A percentile compares a stretch with the other conserved stretches of the same genome.
Evolutionary conservation across 2,329 filamentous ascomycete species (phyloP).

Genomic region (Aspergillus amoenus): DNA sequence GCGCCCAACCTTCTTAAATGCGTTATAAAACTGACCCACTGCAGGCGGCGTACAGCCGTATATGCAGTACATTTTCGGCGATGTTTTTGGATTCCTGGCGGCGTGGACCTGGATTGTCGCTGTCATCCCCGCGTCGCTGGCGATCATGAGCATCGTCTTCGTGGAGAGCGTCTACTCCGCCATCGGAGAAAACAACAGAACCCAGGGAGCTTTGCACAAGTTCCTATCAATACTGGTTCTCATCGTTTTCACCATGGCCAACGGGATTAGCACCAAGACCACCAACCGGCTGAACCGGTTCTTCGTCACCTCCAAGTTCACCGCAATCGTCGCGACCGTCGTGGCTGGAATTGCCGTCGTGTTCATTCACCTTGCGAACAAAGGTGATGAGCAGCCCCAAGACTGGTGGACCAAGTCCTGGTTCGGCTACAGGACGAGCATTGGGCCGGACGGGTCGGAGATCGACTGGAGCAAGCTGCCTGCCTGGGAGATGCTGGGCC

Average conservation of each 20-base stretch:
- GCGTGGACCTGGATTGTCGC: conserved; percentile 23
- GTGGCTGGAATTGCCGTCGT: conserved; percentile 13
- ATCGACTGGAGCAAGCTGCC: conserved; percentile 15
- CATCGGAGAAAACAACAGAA: conserved; percentile 9
- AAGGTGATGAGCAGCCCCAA: not conserved
- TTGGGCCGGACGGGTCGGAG: conserved; percentile 16
- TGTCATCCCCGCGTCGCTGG: conserved; percentile 18
- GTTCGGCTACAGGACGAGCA: conserved; percentile 14
- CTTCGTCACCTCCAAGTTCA: conserved; percentile 18
- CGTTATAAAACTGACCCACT: not conserved
- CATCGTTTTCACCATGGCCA: conserved; percentile 12
- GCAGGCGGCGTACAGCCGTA: conserved; percentile 19
- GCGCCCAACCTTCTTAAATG: not conserved
- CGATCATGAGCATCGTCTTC: conserved; percentile 20
- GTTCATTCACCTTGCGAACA: conserved; percentile 1
- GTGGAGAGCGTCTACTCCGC: conserved; percentile 20
- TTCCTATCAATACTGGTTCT: conserved; percentile 15
- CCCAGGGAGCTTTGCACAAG: conserved; percentile 11
- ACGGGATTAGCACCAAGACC: conserved; percentile 18
- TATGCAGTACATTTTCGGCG: conserved; percentile 19
- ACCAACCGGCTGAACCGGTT: conserved; percentile 16
- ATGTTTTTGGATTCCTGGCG: conserved; percentile 19
- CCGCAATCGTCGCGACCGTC: conserved; percentile 11
- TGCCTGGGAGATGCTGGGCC: conserved; percentile 17
- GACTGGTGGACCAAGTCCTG: conserved; percentile 18